Base-by-base conservation (phyloP, 2,329 filamentous ascomycete genomes). In the Torrubiellomyces zombiae region DNA sequence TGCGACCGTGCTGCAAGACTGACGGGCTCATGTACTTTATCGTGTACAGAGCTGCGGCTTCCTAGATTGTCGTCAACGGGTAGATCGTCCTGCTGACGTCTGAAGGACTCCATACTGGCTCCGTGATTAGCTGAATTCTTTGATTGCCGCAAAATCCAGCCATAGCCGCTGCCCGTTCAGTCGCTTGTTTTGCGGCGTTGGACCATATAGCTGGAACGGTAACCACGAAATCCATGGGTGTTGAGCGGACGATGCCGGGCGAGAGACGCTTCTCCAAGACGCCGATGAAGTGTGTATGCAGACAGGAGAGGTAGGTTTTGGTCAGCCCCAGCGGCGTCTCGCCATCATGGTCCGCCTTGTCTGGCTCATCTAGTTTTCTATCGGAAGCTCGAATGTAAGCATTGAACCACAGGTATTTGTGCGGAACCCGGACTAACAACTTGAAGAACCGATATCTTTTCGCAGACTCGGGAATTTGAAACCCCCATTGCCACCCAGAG, bases 171-270 rank as follows among this genome's bases (percentile, higher is more conserved):
- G 49, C 49, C 16, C 47, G 37, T 29, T 53, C 48, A 7, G 62
- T 69, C 18, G 54, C 54, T 20, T 62, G 50, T 25, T 63, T 67
- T 16, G 64, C 62, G 5, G 48, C 47, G 21, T 67, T 62, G 18
- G 57, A 63, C 66, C 66, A 71, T 6, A 71, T 63, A 5, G 65
- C 64, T 1, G 66, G 66, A 1, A 70, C 63, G 0, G 66, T 67
- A 12, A 70, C 44, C 21, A 69, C 54, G 28, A 66, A 67, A 27
- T 68, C 55, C 32, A 65, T 51, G 0, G 56, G 50, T 0, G 49
- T 63, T 11, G 44, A 53, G 4, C 44, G 43, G 5, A 64, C 42
- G 12, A 60, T 48, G 2, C 45, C 46, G 1, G 42, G 39, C 3
- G 56, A 56, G 2, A 67, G 38, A 4, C 51, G 48, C 19, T 50